Evolutionary conservation across 2,329 filamentous ascomycete species (phyloP).

Genomic region (Cryphonectria japonica): DNA sequence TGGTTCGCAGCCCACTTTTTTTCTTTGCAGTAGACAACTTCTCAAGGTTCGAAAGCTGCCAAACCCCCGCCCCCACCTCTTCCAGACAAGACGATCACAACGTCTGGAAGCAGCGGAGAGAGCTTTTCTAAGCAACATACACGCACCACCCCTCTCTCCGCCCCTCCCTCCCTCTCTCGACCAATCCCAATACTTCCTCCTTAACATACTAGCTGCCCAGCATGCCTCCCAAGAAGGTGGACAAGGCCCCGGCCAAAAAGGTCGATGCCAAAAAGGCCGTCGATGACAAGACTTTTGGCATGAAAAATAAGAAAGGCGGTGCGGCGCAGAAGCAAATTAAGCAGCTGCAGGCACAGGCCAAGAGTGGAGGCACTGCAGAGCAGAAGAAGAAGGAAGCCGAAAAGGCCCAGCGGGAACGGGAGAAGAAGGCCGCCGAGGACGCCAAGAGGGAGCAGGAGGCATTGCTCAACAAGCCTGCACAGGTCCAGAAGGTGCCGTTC

Average conservation of each 20-base stretch:
- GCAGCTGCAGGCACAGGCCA: constrained; percentile 75
- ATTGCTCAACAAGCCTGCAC: constrained; percentile 87
- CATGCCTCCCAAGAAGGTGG: constrained; percentile 74
- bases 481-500: constrained; percentile 97
- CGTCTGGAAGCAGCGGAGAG: constrained; percentile 7
- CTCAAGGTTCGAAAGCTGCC: constrained; percentile 6
- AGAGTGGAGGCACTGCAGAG: constrained; percentile 77
- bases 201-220: constrained; percentile 41
- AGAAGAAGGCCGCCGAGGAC: constrained; percentile 88
- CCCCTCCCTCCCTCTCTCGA: no score
- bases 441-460: constrained; percentile 80
- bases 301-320: constrained; percentile 99
- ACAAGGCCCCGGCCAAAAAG: constrained; percentile 57
- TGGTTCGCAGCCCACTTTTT: background rate
- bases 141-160: background rate
- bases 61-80: constrained; percentile 9
- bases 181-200: background rate
- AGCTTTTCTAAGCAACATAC: background rate
- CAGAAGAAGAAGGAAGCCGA: constrained; percentile 79
- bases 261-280: constrained; percentile 62
- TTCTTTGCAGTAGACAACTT: background rate
- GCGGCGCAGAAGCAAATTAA: constrained; percentile 89
- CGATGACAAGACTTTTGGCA: constrained; percentile 97
- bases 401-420: constrained; percentile 71
- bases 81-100: constrained; percentile 6